phyloP scores from a whole-genome alignment of 2,329 filamentous ascomycete species.

The Ceratocystis diversiconidia region DNA sequence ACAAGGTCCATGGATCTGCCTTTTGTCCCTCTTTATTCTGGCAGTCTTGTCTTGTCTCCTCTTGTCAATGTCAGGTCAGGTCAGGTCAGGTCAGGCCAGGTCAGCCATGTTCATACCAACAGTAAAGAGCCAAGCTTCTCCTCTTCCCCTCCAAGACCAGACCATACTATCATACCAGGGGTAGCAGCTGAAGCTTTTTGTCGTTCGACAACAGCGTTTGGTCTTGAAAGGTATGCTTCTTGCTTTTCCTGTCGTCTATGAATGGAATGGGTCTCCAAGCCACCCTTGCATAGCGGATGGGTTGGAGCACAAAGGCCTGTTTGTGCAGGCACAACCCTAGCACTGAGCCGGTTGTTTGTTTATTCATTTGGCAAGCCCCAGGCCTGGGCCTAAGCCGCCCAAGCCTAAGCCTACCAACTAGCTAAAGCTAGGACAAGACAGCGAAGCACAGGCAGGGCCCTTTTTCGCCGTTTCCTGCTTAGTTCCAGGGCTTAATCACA shows the following conservation, averaged over 20 bases:
- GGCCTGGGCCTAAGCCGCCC: no score
- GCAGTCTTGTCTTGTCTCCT: background rate
- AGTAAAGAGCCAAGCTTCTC: no score
- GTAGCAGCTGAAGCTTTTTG: background rate
- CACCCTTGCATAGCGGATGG: slow-evolving; percentile 4
- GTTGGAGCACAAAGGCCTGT: slow-evolving; percentile 7
- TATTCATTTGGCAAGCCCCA: no score
- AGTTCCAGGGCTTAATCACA: background rate
- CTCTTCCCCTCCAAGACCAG: no score
- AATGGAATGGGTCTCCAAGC: background rate
- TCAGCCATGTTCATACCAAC: no score
- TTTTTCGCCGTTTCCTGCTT: background rate
- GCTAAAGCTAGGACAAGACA: background rate
- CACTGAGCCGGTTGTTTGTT: background rate
- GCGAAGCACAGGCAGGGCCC: background rate
- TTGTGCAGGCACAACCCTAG: slow-evolving; percentile 10
- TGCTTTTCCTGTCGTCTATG: no score
- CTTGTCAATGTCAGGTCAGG: slow-evolving; percentile 1
- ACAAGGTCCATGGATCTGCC: background rate
- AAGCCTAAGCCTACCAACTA: no score
- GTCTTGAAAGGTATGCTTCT: no score
- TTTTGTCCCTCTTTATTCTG: no score
- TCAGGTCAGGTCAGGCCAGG: background rate
- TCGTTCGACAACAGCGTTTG: background rate
- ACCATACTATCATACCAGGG: background rate